These are phyloP conservation scores for Anisogramma anomala DNA, from an alignment of 2,329 filamentous ascomycete genomes.

Conservation along the genomic window DNA sequence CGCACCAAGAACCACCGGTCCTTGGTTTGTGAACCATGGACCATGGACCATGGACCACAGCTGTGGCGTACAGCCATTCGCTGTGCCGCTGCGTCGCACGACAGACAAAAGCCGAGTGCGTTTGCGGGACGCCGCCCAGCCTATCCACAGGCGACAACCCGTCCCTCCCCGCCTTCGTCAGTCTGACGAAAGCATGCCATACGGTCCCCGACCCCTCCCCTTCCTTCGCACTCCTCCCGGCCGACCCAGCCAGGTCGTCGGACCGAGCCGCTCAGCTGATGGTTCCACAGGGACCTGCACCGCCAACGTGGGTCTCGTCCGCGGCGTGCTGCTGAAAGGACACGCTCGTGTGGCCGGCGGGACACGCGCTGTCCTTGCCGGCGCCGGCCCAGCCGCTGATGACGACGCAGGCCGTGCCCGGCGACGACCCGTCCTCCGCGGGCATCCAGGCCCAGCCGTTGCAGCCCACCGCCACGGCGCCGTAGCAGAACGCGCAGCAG, in stretches of 20 bases:
- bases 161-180: no score
- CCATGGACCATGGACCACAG: no score
- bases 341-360: constrained; percentile 4
- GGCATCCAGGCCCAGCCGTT: constrained; percentile 10
- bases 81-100: no score
- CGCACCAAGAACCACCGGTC: no score
- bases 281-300: constrained; percentile 8
- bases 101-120: no score
- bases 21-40: no score
- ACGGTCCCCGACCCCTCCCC: background rate
- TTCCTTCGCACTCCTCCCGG: no score
- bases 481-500: constrained; percentile 10
- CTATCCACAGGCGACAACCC: no score
- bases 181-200: no score
- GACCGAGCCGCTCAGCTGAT: background rate
- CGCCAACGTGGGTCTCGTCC: constrained; percentile 6
- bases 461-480: constrained; percentile 3
- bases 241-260: background rate
- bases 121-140: no score
- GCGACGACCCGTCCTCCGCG: background rate
- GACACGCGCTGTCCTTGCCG: constrained; percentile 6
- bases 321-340: background rate
- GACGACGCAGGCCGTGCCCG: constrained; percentile 6
- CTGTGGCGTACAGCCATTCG: no score
- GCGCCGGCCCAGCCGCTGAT: constrained; percentile 8